Conservation (phyloP, 2,329 filamentous ascomycete species). For the Drechslerella coelobrocha region DNA sequence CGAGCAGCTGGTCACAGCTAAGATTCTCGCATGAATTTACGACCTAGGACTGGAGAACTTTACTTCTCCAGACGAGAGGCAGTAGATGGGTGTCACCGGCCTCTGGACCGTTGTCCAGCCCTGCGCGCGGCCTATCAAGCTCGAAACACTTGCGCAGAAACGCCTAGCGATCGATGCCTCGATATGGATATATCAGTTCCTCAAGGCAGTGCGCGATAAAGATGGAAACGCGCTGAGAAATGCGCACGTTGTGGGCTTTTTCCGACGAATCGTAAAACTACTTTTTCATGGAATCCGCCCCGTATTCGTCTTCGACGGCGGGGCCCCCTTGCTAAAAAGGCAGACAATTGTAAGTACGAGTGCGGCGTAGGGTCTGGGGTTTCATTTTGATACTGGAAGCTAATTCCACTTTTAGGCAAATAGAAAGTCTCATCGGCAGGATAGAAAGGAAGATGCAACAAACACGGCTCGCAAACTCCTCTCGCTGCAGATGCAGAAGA, state of each 20-base stretch:
- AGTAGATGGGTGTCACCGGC: constrained; percentile 89
- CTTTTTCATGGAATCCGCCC: constrained; percentile 95
- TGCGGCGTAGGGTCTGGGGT: background rate
- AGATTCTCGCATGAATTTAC: constrained; percentile 25
- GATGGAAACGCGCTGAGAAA: constrained; percentile 96
- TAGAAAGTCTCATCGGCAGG: constrained; percentile 81
- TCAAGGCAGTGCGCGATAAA: constrained; percentile 98
- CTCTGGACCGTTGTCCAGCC: constrained; percentile 97
- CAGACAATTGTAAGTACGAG: constrained; percentile 74
- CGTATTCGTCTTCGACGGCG: constrained; percentile 97
- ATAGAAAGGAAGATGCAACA: constrained; percentile 87
- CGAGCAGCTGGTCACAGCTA: constrained; percentile 19
- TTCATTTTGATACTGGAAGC: background rate
- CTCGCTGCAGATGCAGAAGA: constrained; percentile 90
- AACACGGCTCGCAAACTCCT: constrained; percentile 89
- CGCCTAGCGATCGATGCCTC: constrained; percentile 96
- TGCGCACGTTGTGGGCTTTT: constrained; percentile 96
- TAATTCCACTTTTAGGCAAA: constrained; percentile 58
- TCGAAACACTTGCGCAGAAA: constrained; percentile 94
- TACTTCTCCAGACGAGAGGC: constrained; percentile 19
- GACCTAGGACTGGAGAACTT: constrained; percentile 13
- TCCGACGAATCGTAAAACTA: constrained; percentile 95
- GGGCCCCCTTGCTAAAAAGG: constrained; percentile 86
- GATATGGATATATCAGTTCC: constrained; percentile 99
- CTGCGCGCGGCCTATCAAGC: constrained; percentile 91